A percentile compares a stretch with the other conserved stretches of the same genome.
Evolutionary conservation across 2,329 filamentous ascomycete species (phyloP).

Genomic region (Grosmannia huntii): DNA sequence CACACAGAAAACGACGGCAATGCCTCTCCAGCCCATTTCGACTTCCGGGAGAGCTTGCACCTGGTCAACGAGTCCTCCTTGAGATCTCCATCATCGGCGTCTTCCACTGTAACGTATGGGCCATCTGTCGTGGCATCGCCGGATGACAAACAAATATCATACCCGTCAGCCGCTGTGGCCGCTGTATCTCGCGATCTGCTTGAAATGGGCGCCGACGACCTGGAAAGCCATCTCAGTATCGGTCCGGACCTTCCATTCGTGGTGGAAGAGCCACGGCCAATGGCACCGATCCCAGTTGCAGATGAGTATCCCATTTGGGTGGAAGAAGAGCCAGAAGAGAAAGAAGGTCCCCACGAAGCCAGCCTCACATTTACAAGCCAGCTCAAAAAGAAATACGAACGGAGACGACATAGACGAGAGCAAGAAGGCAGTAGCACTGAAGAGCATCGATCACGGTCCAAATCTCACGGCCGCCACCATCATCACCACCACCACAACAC

Average conservation of each 20-base stretch:
- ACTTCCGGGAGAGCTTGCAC: conserved; percentile 14
- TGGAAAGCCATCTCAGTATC: conserved; percentile 19
- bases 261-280: not conserved
- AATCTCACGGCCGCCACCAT: conserved; percentile 13
- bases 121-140: conserved; percentile 5
- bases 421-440: conserved; percentile 19
- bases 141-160: conserved; percentile 26
- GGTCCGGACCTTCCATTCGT: conserved; percentile 1
- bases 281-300: not conserved
- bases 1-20: conserved; percentile 11
- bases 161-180: conserved; percentile 39
- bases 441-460: conserved; percentile 7
- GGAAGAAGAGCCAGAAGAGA: conserved; percentile 14
- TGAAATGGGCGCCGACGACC: conserved; percentile 25
- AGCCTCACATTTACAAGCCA: conserved; percentile 31
- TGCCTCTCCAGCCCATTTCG: not conserved
- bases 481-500: conserved; percentile 10
- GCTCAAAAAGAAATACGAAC: conserved; percentile 32
- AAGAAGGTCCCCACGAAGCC: conserved; percentile 15
- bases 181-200: conserved; percentile 40
- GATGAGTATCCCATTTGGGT: not conserved
- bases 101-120: not conserved
- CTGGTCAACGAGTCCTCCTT: conserved; percentile 6
- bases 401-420: conserved; percentile 22
- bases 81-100: conserved; percentile 7